Evolutionary conservation across 1,284 basidiomycete species (phyloP).

Genomic region (Earliella scabrosa): DNA sequence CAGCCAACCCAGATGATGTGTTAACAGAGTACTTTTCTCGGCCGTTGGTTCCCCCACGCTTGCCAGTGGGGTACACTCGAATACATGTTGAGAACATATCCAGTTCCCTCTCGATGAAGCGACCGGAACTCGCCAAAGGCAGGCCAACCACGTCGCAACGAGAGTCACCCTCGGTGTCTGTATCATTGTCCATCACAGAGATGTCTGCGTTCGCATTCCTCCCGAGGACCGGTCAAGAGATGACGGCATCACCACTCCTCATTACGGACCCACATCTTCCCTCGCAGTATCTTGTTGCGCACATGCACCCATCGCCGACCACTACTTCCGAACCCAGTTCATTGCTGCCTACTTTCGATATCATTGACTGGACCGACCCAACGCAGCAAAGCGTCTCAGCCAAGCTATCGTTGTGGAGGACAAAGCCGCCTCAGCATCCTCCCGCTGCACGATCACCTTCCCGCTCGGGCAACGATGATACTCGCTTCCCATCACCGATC

Average conservation of each 20-base stretch:
- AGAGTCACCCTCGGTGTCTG: constrained; percentile 14
- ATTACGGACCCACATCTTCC: constrained; percentile 64
- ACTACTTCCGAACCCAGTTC: constrained; percentile 23
- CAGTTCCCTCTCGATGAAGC: constrained; percentile 37
- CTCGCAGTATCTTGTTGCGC: constrained; percentile 49
- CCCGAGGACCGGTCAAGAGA: constrained; percentile 10
- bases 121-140: constrained; percentile 5
- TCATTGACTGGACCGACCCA: constrained; percentile 65
- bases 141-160: constrained; percentile 12
- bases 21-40: constrained; percentile 54
- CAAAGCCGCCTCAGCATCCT: constrained; percentile 32
- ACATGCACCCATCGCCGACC: constrained; percentile 44
- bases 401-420: constrained; percentile 67
- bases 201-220: constrained; percentile 58
- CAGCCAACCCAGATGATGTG: constrained; percentile 11
- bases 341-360: constrained; percentile 55
- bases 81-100: constrained; percentile 57
- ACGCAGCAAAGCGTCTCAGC: constrained; percentile 45
- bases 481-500: background rate
- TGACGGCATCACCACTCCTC: constrained; percentile 57
- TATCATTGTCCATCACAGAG: constrained; percentile 46
- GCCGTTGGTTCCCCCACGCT: constrained; percentile 57
- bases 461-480: background rate
- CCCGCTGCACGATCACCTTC: constrained; percentile 5
- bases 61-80: constrained; percentile 56